A percentile compares a stretch with the other conserved stretches of the same genome.
These are phyloP conservation scores for Oryza longistaminata DNA, from an alignment of 176 grass and related monocot genomes.

Conservation along the genomic window DNA sequence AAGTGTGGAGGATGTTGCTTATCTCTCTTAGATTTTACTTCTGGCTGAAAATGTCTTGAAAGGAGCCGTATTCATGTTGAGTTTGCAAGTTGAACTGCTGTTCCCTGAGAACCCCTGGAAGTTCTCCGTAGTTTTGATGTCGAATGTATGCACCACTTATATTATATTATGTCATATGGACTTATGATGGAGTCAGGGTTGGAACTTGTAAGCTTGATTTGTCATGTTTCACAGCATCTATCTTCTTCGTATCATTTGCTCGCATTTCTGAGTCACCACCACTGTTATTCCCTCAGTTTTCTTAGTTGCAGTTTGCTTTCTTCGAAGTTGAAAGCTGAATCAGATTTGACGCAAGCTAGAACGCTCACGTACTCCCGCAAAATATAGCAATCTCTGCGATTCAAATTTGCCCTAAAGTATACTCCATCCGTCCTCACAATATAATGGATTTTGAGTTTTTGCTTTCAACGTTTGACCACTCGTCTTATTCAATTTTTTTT, in stretches of 20 bases:
- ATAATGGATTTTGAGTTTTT: no score
- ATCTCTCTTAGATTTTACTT: neutral
- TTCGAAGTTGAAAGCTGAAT: no score
- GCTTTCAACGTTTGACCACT: no score
- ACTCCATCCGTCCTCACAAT: no score
- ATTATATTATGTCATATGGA: constrained; percentile 2
- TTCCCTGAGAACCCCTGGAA: neutral
- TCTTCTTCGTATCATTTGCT: neutral
- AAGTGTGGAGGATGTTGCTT: neutral
- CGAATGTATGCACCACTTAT: neutral
- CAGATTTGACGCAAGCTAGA: no score
- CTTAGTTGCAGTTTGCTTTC: no score
- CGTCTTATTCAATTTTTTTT: no score
- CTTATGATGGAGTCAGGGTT: constrained; percentile 11
- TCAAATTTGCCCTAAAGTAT: no score
- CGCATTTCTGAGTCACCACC: no score
- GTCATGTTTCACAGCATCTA: neutral
- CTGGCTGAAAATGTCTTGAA: neutral
- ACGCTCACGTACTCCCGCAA: no score
- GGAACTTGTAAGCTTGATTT: neutral
- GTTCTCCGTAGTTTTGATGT: constrained; percentile 18
- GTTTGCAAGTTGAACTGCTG: constrained; percentile 14
- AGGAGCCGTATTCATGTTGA: neutral
- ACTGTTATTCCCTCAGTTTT: no score
- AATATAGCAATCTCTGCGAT: no score